Evolutionary conservation across 208 protist species (phyloP), one percentile per base, ranked within the genome.

Genomic region (Phytomonas francai): DNA sequence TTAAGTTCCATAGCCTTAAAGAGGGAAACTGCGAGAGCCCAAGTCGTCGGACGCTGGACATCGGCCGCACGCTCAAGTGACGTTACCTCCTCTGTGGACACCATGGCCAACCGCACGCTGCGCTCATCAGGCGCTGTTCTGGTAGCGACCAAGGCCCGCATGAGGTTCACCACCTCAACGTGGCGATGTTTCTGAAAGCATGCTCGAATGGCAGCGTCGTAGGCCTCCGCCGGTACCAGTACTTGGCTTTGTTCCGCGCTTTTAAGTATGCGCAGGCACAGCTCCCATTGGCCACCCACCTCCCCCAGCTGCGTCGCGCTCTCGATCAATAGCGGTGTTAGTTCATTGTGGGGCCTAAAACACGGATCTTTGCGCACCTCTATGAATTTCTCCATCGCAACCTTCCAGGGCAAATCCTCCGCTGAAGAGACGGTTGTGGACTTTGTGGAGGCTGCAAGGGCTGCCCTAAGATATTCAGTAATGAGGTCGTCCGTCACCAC

Each of bases 251-350:
- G 64, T 8, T 64, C 80, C 9, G 80, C 83, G n/a, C 58, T 63
- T n/a, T 64, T 63, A 29, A 91, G 57, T 29, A 91, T 69, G 6
- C 64, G 61, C 25, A 88, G 73, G 64, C 78, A 84, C 42, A 77
- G 57, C 30, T 72, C 62, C 80, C 85, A 91, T 36, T 91, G 72
- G 6, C 78, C 72, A 28, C 80, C 80, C 16, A 78, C 27, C 34
- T 83, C 79, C 42, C 77, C 77, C 6, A 91, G 71, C 65, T 84
- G 78, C 36, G 74, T 65, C 0, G 80, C 77, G 36, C 49, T 62
- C 72, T 91, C 78, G 3, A 91, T 73, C 14, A 88, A 66, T 11
- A 88, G 60, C 8, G 85, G 85, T 25, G 85, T 91, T 25, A 86
- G 75, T 19, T 63, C 67, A 62, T 81, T 78, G 75, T 75, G 59